Percentiles rank a stretch among this genome's conserved stretches.
Conservation (phyloP, 176 grass and related monocot species). For the Rhipidocladum racemiflorum region DNA sequence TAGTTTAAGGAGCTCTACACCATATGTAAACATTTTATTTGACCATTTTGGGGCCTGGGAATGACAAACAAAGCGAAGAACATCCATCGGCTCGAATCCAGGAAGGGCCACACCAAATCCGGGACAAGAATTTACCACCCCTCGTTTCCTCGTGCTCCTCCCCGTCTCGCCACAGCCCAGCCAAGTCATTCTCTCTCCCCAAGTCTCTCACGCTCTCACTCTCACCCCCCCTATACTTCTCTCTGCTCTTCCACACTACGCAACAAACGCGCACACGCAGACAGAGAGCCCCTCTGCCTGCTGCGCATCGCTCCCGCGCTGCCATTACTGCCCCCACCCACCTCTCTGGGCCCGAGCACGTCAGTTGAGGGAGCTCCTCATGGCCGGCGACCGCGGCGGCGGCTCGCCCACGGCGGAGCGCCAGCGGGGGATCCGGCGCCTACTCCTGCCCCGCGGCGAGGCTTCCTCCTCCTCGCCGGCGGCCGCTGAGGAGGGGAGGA, state of each 20-base stretch:
- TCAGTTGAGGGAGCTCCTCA: neutral
- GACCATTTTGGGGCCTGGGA: neutral
- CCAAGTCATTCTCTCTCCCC: neutral
- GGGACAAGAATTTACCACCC: conserved; percentile 43
- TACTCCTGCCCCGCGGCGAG: conserved; percentile 39
- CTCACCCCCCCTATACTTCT: neutral
- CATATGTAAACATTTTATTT: neutral
- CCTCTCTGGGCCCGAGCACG: neutral
- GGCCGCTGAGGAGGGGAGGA: conserved; percentile 19
- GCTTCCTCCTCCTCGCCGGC: neutral
- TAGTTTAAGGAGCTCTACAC: neutral
- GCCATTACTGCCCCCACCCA: conserved; percentile 33
- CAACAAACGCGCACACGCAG: neutral
- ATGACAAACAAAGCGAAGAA: neutral
- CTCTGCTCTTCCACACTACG: neutral
- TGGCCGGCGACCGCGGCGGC: conserved; percentile 33
- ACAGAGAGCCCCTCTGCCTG: conserved; percentile 4
- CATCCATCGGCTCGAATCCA: conserved; percentile 36
- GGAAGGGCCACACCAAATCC: conserved; percentile 36
- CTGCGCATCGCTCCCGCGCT: neutral
- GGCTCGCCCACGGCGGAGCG: conserved; percentile 36
- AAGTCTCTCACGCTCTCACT: neutral
- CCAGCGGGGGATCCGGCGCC: conserved; percentile 50
- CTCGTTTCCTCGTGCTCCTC: conserved; percentile 10
- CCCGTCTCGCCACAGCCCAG: neutral